Evolutionary conservation across 805 yeast species (phyloP), one percentile per base, ranked within the genome.

Genomic region (Schwanniomyces vanrijiae): DNA sequence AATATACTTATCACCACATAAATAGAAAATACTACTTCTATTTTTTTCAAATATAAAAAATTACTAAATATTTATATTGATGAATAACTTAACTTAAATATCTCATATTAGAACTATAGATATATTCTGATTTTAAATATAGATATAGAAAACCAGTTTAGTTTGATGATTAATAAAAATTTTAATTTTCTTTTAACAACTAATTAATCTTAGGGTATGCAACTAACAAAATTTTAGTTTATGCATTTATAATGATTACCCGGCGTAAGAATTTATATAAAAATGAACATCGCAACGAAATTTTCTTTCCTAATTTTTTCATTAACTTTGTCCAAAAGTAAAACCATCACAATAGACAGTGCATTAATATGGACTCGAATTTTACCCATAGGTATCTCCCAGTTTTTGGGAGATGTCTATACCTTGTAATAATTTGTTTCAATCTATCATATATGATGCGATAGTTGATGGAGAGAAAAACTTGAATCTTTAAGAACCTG

Each of bases 301-400:
- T 31, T 16, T 31, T 31, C 3, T 4, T 4, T 31, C n/a, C 11
- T 6, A n/a, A 16, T 16, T 59, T 58, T 55, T 53, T 61, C 54
- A 52, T 62, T 65, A 64, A 80, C 84, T 81, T 80, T 81, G 84
- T 82, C 84, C 84, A 78, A 80, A 80, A 77, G 73, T 75, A 63
- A 35, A 70, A 78, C 86, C 85, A 73, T 78, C 82, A 75, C 83
- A 66, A 61, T 66, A 81, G 87, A 82, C 87, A 82, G 87, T 82
- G 81, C 86, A 69, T 60, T 63, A 56, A 47, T 62, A 65, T 66
- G 66, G 61, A 59, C 50, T 52, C 47, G 34, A 26, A 24, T 44
- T 56, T 45, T 54, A 46, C 29, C 45, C 46, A 52, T 50, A 48
- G 43, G 29, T 42, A 31, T 22, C 24, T 29, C 50, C 48, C 73